Conservation (phyloP, 1,284 basidiomycete genomes). For the Cystobasidium sp. region DNA sequence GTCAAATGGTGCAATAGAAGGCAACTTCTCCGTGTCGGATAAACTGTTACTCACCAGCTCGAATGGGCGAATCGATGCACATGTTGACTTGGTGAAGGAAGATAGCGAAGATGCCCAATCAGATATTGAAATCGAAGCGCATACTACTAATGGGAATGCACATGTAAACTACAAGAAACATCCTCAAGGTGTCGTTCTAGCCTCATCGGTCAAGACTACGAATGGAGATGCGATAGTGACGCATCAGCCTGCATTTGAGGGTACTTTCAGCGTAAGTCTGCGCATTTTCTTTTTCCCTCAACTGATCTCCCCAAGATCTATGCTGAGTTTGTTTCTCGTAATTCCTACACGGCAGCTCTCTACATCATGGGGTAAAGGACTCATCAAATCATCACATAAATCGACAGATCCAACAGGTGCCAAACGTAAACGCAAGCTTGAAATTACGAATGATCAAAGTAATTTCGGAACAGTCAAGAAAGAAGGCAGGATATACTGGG, state of each 20-base stretch:
- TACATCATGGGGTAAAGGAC: constrained; percentile 33
- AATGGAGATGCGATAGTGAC: constrained; percentile 37
- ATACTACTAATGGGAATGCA: constrained; percentile 30
- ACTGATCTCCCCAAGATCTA: background rate
- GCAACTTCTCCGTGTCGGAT: constrained; percentile 18
- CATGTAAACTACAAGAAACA: constrained; percentile 18
- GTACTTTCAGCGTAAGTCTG: constrained; percentile 26
- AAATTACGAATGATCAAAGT: constrained; percentile 27
- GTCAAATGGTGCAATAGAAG: constrained; percentile 32
- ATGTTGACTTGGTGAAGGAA: constrained; percentile 13
- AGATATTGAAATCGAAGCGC: constrained; percentile 6
- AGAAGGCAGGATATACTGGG: constrained; percentile 37
- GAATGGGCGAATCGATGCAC: constrained; percentile 32
- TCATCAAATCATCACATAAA: background rate
- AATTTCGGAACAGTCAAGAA: constrained; percentile 18
- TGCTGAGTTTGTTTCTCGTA: background rate
- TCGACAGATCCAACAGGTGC: constrained; percentile 24
- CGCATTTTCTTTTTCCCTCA: background rate
- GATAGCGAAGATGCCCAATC: background rate
- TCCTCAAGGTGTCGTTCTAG: constrained; percentile 22
- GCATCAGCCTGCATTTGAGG: constrained; percentile 33
- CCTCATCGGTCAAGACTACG: constrained; percentile 15
- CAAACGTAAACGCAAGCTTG: constrained; percentile 21
- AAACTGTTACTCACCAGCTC: constrained; percentile 17
- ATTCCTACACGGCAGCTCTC: constrained; percentile 8